A percentile compares a stretch with the other conserved stretches of the same genome.
phyloP scores from a whole-genome alignment of 2,329 filamentous ascomycete species.

The Penicillium sp. region DNA sequence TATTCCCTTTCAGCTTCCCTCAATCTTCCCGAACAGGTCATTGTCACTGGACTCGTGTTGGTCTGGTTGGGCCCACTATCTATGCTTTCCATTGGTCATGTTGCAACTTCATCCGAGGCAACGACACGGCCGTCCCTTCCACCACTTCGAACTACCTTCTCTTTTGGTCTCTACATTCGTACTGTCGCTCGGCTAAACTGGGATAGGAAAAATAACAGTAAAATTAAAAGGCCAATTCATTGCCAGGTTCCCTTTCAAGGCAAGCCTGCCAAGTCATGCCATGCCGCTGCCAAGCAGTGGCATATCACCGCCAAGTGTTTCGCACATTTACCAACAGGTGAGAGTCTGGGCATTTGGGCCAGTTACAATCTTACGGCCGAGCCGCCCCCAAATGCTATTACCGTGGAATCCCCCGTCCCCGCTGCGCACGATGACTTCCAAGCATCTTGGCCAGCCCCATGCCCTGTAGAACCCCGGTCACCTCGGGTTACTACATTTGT shows the following conservation, averaged over 20 bases:
- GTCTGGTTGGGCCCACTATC: background rate
- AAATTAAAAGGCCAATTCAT: background rate
- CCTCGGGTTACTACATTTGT: constrained; percentile 32
- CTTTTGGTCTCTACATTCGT: background rate
- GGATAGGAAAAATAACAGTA: background rate
- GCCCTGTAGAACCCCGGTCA: constrained; percentile 10
- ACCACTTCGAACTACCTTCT: background rate
- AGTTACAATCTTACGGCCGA: constrained; percentile 1
- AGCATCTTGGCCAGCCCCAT: constrained; percentile 30
- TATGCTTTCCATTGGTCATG: background rate
- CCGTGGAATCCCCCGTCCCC: constrained; percentile 20
- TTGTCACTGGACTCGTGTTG: background rate
- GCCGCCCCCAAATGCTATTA: constrained; percentile 17
- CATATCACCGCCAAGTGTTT: constrained; percentile 6
- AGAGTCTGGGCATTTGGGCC: constrained; percentile 1
- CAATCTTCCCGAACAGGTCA: background rate
- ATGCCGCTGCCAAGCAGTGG: constrained; percentile 7
- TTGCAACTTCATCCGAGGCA: background rate
- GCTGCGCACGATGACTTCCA: constrained; percentile 22
- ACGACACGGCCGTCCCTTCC: background rate
- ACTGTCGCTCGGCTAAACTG: background rate
- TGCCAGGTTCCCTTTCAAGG: background rate
- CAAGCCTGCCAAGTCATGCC: constrained; percentile 1
- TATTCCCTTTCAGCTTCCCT: background rate
- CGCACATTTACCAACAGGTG: background rate